Percentiles rank a stretch among this genome's conserved stretches.
These are phyloP conservation scores for Vigna nakashimae DNA, from an alignment of 306 rosid genomes.

Conservation along the genomic window DNA sequence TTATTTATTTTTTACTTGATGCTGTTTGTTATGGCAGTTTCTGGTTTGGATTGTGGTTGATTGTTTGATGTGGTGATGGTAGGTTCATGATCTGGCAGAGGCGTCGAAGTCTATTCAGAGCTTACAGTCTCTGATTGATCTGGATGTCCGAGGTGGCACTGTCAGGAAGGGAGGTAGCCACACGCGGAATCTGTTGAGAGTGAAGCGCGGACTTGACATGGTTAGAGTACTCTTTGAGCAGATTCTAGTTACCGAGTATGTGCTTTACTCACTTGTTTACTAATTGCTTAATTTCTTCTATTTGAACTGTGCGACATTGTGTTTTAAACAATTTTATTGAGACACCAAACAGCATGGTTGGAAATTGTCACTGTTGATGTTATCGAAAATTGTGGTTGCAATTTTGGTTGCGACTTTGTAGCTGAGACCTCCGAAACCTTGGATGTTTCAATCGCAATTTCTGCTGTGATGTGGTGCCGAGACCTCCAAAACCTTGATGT, in stretches of 20 bases:
- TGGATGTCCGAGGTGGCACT: constrained; percentile 59
- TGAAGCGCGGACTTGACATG: constrained; percentile 94
- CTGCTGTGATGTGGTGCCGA: background rate
- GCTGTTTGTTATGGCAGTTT: background rate
- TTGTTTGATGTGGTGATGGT: constrained; percentile 17
- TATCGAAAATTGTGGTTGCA: background rate
- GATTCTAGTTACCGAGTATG: constrained; percentile 75
- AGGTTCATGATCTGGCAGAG: constrained; percentile 84
- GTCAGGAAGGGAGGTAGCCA: constrained; percentile 80
- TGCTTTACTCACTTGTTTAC: background rate
- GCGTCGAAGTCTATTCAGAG: constrained; percentile 77
- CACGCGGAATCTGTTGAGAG: constrained; percentile 88
- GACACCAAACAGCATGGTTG: background rate
- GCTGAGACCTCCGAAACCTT: background rate
- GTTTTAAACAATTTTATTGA: constrained; percentile 4
- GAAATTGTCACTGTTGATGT: background rate
- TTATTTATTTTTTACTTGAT: background rate
- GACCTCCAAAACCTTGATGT: background rate
- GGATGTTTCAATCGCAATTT: background rate
- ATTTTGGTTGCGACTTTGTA: background rate
- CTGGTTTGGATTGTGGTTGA: background rate
- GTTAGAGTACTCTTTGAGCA: constrained; percentile 84
- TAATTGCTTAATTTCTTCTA: background rate
- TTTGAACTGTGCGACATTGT: background rate
- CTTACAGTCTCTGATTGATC: constrained; percentile 69